Evolutionary conservation across 2,329 filamentous ascomycete genomes (phyloP).

Genomic region (Celoporthe dispersa): DNA sequence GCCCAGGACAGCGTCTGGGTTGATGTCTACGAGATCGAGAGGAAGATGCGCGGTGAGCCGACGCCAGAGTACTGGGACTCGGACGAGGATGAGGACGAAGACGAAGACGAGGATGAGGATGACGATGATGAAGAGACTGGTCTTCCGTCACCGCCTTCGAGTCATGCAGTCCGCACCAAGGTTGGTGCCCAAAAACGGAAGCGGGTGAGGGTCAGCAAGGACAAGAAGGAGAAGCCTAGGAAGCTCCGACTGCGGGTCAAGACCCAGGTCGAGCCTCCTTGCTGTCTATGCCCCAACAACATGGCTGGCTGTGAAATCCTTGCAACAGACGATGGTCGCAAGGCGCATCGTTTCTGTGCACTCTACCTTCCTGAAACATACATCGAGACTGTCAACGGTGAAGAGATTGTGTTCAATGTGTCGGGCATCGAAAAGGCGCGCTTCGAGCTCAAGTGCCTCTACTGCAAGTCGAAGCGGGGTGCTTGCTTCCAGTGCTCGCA

Average conservation of each 20-base stretch:
- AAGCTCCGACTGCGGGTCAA: constrained; percentile 78
- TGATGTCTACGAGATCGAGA: constrained; percentile 93
- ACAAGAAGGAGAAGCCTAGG: constrained; percentile 67
- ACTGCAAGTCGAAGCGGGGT: constrained; percentile 92
- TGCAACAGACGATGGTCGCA: constrained; percentile 83
- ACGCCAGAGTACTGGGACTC: constrained; percentile 78
- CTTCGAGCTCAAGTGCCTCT: constrained; percentile 90
- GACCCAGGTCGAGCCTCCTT: constrained; percentile 74
- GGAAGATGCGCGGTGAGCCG: constrained; percentile 87
- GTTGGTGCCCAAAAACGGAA: constrained; percentile 71
- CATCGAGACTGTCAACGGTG: constrained; percentile 72
- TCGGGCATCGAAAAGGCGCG: constrained; percentile 84
- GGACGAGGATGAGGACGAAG: constrained; percentile 70
- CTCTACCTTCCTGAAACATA: constrained; percentile 91
- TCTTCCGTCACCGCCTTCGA: constrained; percentile 78
- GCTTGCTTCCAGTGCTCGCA: constrained; percentile 96
- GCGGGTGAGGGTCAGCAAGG: constrained; percentile 47
- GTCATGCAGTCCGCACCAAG: constrained; percentile 71
- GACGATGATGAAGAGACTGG: constrained; percentile 64
- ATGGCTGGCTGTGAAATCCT: constrained; percentile 81
- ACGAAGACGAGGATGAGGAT: constrained; percentile 67
- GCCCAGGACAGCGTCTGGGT: constrained; percentile 99
- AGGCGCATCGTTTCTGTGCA: constrained; percentile 87
- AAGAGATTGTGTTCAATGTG: constrained; percentile 78
- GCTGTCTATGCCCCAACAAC: constrained; percentile 90